phyloP scores from a whole-genome alignment of 2,329 filamentous ascomycete species.

The Dactylonectria macrodidyma region DNA sequence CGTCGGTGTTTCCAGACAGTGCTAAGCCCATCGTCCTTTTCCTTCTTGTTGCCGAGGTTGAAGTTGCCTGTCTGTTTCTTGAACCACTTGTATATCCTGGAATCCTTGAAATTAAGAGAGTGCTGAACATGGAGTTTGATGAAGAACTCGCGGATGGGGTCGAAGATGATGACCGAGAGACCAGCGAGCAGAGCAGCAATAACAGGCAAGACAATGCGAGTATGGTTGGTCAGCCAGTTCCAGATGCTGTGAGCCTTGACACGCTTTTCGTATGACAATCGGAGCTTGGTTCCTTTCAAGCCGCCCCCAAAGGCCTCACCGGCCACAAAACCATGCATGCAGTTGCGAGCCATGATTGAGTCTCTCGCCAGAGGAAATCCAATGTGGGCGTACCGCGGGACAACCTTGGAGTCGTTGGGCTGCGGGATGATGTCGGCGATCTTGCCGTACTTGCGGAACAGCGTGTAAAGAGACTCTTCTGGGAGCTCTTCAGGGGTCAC shows the following conservation, averaged over 20 bases:
- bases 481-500: conserved; percentile 82
- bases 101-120: conserved; percentile 81
- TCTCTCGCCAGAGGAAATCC: conserved; percentile 82
- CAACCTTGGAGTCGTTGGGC: conserved; percentile 86
- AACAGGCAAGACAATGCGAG: conserved; percentile 87
- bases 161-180: conserved; percentile 90
- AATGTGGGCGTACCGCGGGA: conserved; percentile 84
- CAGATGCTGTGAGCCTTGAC: conserved; percentile 84
- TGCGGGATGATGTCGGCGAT: conserved; percentile 88
- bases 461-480: conserved; percentile 87
- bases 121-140: conserved; percentile 90
- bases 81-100: conserved; percentile 84
- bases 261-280: conserved; percentile 86
- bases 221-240: conserved; percentile 90
- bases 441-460: conserved; percentile 93
- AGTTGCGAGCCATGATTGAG: conserved; percentile 92
- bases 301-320: conserved; percentile 80
- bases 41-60: conserved; percentile 70
- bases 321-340: conserved; percentile 87
- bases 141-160: conserved; percentile 94
- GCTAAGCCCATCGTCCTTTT: conserved; percentile 78
- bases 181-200: conserved; percentile 86
- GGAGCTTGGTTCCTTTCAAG: conserved; percentile 81
- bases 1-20: conserved; percentile 92
- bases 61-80: conserved; percentile 74